A percentile compares a stretch with the other conserved stretches of the same genome.
Evolutionary conservation across 78 protist genomes (phyloP).

Genomic region (Dictyostelium firmibasis): DNA sequence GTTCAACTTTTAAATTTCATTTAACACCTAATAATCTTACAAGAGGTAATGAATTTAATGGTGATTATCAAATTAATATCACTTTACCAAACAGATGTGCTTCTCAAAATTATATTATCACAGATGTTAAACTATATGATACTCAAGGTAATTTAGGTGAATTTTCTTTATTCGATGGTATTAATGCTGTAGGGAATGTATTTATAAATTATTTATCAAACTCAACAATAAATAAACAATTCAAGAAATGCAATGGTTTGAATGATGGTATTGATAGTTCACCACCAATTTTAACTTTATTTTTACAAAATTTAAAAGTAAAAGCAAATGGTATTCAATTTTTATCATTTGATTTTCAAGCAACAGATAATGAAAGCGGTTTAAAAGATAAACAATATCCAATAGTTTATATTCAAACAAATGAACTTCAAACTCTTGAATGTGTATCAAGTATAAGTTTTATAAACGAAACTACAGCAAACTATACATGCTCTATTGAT

Average conservation of each 20-base stretch:
- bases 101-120: not conserved
- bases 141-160: not conserved
- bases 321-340: not conserved
- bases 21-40: not conserved
- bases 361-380: not conserved
- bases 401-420: not conserved
- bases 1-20: not conserved
- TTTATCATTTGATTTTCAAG: not conserved
- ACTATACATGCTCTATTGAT: not conserved
- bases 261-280: not conserved
- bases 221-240: not conserved
- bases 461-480: not conserved
- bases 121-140: not conserved
- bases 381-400: not conserved
- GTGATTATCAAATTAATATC: not conserved
- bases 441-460: not conserved
- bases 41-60: not conserved
- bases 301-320: not conserved
- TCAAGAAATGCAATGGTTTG: not conserved
- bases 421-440: not conserved
- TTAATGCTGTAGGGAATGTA: not conserved
- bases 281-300: not conserved
- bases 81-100: not conserved
- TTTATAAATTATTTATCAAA: not conserved
- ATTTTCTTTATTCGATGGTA: not conserved